A percentile compares a stretch with the other conserved stretches of the same genome.
Conservation (phyloP, 495 filamentous ascomycete species). For the Neurospora sp. region DNA sequence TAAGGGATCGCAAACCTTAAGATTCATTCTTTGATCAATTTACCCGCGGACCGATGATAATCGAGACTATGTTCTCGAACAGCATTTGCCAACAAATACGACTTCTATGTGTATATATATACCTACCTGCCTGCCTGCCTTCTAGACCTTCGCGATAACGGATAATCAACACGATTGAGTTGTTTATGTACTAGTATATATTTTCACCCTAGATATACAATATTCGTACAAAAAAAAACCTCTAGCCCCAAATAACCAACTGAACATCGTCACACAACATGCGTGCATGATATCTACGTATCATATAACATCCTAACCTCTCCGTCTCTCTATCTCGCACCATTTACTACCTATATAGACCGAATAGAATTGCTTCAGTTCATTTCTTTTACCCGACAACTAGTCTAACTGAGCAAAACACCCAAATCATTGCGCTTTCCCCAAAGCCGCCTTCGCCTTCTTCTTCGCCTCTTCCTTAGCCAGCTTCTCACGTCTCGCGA, state of each 20-base stretch:
- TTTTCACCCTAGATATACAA: no score
- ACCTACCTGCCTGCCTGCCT: no score
- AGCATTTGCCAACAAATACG: no score
- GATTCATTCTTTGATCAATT: no score
- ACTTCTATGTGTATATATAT: no score
- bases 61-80: no score
- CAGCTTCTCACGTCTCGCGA: conserved; percentile 73
- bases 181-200: no score
- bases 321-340: not conserved
- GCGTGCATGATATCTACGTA: not conserved
- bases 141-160: no score
- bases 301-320: not conserved
- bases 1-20: no score
- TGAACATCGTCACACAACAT: not conserved
- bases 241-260: not conserved
- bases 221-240: not conserved
- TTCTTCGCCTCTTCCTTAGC: conserved; percentile 65
- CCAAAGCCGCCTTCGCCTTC: conserved; percentile 29
- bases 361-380: not conserved
- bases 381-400: not conserved
- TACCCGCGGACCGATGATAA: no score
- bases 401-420: no score
- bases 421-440: conserved; percentile 20
- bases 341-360: not conserved
- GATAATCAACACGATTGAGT: no score